Evolutionary conservation across 345 rosid species (phyloP).

Genomic region (Gossypium sturtianum): DNA sequence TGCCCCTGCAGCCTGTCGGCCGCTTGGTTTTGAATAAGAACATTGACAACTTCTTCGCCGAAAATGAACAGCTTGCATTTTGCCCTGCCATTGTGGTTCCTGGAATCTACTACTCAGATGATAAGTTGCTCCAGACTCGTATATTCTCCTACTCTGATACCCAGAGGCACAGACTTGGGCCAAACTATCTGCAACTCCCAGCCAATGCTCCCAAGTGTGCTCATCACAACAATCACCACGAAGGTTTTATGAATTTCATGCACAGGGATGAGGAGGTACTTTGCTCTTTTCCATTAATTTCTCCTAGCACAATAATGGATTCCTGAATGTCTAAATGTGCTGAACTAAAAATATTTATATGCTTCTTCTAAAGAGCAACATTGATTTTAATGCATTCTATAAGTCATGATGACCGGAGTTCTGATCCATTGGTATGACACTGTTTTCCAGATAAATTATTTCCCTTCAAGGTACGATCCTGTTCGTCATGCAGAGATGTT

Average conservation of each 20-base stretch:
- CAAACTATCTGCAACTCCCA: conserved; percentile 92
- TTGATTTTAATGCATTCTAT: not conserved
- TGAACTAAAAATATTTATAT: not conserved
- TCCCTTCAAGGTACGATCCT: conserved; percentile 84
- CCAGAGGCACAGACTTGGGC: conserved; percentile 98
- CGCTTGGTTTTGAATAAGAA: conserved; percentile 94
- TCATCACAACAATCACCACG: conserved; percentile 95
- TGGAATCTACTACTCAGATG: conserved; percentile 81
- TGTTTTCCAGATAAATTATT: conserved; percentile 71
- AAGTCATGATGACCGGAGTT: not conserved
- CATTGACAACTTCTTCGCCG: conserved; percentile 90
- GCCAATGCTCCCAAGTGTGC: conserved; percentile 91
- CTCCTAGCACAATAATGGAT: not conserved
- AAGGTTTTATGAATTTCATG: conserved; percentile 90
- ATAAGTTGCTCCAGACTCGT: conserved; percentile 82
- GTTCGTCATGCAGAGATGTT: conserved; percentile 67
- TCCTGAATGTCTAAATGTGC: not conserved
- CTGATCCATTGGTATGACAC: conserved; percentile 10
- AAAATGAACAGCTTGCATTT: conserved; percentile 92
- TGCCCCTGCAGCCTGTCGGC: conserved; percentile 97
- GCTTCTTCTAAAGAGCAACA: not conserved
- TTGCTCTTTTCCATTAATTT: not conserved
- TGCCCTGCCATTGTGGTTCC: conserved; percentile 94
- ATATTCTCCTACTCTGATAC: conserved; percentile 88
- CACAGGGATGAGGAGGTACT: conserved; percentile 88